Percentiles rank a stretch among this genome's conserved stretches.
Evolutionary conservation across 345 rosid genomes (phyloP).

Genomic region (Gossypium anomalum): DNA sequence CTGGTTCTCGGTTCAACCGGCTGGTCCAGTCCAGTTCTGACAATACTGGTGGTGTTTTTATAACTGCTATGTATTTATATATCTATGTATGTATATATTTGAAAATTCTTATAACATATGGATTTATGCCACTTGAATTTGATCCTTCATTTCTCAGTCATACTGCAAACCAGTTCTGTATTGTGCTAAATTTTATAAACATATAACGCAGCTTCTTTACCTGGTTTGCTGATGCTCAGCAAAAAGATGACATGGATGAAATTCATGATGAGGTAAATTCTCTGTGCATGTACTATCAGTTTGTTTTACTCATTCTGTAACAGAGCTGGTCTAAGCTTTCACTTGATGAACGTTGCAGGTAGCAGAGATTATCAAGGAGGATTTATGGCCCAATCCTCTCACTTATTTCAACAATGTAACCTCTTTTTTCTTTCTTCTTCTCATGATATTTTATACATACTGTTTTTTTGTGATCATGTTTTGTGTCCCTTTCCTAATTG

Average conservation of each 20-base stretch:
- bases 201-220: conserved; percentile 45
- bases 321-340: conserved; percentile 1
- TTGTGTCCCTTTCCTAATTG: conserved; percentile 7
- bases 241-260: conserved; percentile 54
- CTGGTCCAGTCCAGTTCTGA: not conserved
- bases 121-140: not conserved
- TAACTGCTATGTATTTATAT: not conserved
- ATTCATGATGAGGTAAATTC: conserved; percentile 73
- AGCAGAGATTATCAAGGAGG: conserved; percentile 92
- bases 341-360: conserved; percentile 42
- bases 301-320: not conserved
- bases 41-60: not conserved
- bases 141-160: not conserved
- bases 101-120: not conserved
- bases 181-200: not conserved
- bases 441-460: not conserved
- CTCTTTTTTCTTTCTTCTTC: not conserved
- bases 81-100: too few relatives aligned
- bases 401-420: conserved; percentile 77
- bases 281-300: conserved; percentile 1
- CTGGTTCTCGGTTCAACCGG: too few relatives aligned
- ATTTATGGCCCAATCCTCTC: conserved; percentile 91
- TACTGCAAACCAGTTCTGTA: not conserved
- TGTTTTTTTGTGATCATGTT: not conserved
- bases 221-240: conserved; percentile 68